Percentiles rank a stretch among this genome's conserved stretches.
These are phyloP conservation scores for Plantago coronopus DNA, from an alignment of 305 asterid species.

Conservation along the genomic window DNA sequence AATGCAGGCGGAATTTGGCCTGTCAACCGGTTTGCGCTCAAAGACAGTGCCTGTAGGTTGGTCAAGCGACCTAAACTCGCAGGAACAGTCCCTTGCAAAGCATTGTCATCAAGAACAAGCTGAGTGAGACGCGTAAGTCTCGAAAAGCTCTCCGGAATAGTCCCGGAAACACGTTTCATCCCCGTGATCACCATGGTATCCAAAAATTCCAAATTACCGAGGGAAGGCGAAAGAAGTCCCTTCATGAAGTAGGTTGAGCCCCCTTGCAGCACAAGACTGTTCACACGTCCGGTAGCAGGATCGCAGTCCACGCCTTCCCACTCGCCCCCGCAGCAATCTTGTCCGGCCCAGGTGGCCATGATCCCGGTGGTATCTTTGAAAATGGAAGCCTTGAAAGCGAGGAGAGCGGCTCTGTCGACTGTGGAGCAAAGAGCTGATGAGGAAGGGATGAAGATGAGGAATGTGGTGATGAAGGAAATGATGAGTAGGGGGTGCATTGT, in stretches of 20 bases:
- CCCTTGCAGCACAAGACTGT: slow-evolving; percentile 49
- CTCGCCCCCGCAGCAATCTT: slow-evolving; percentile 77
- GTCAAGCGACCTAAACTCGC: slow-evolving; percentile 44
- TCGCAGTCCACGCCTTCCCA: slow-evolving; percentile 95
- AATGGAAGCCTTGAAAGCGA: slow-evolving; percentile 66
- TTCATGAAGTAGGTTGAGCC: slow-evolving; percentile 56
- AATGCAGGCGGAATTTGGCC: slow-evolving; percentile 62
- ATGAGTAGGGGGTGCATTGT: slow-evolving; percentile 32
- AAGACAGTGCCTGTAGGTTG: slow-evolving; percentile 49
- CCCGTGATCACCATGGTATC: slow-evolving; percentile 74
- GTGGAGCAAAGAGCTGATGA: slow-evolving; percentile 38
- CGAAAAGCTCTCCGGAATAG: slow-evolving; percentile 51
- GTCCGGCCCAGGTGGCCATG: slow-evolving; percentile 65
- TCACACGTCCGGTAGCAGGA: slow-evolving; percentile 54
- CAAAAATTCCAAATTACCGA: slow-evolving; percentile 50
- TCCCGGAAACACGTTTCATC: slow-evolving; percentile 57
- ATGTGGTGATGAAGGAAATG: slow-evolving; percentile 36
- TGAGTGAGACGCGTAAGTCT: slow-evolving; percentile 56
- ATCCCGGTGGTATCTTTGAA: slow-evolving; percentile 69
- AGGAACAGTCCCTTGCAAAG: slow-evolving; percentile 61
- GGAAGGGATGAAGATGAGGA: slow-evolving; percentile 22
- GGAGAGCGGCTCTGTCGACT: slow-evolving; percentile 67
- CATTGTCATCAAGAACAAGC: slow-evolving; percentile 76
- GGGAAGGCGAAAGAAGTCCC: slow-evolving; percentile 67
- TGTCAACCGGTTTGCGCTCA: slow-evolving; percentile 54